These are phyloP conservation scores for Tympanopsis confertula DNA, from an alignment of 2,329 filamentous ascomycete species.

Conservation along the genomic window DNA sequence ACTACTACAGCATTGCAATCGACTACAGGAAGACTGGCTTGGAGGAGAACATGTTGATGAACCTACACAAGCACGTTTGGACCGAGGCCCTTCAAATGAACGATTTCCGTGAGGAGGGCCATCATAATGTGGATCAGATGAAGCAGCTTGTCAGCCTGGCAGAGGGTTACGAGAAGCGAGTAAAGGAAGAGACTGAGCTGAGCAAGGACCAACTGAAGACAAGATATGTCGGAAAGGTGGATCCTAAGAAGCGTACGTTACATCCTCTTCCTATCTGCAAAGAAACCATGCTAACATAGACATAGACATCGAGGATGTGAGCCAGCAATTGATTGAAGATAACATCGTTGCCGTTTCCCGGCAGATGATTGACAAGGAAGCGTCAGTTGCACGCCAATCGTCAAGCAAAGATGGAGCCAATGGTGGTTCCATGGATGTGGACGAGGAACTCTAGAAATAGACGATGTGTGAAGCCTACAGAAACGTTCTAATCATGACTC, in stretches of 20 bases:
- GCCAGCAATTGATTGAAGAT: slow-evolving; percentile 94
- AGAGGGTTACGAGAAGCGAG: slow-evolving; percentile 95
- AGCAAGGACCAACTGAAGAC: slow-evolving; percentile 97
- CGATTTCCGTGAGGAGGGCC: slow-evolving; percentile 76
- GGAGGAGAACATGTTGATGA: slow-evolving; percentile 99
- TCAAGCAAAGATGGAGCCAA: background rate
- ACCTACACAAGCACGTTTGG: slow-evolving; percentile 98
- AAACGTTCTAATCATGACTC: too few species aligned
- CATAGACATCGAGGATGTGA: slow-evolving; percentile 74
- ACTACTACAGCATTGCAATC: slow-evolving; percentile 98
- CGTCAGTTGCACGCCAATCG: slow-evolving; percentile 17
- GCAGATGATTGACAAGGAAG: slow-evolving; percentile 99
- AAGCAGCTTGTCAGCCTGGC: slow-evolving; percentile 79
- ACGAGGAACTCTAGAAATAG: slow-evolving; percentile 1
- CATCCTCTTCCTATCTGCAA: background rate
- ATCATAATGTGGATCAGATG: slow-evolving; percentile 77
- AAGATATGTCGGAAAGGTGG: slow-evolving; percentile 94
- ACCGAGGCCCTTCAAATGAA: slow-evolving; percentile 96
- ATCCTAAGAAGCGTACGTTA: slow-evolving; percentile 74
- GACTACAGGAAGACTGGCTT: slow-evolving; percentile 95
- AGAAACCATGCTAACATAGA: background rate
- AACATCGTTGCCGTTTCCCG: slow-evolving; percentile 97
- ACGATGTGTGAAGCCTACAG: background rate
- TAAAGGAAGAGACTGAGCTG: slow-evolving; percentile 96
- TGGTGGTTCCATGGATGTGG: background rate